Conservation (phyloP, 2,329 filamentous ascomycete genomes). For the Aspergillus piperis region DNA sequence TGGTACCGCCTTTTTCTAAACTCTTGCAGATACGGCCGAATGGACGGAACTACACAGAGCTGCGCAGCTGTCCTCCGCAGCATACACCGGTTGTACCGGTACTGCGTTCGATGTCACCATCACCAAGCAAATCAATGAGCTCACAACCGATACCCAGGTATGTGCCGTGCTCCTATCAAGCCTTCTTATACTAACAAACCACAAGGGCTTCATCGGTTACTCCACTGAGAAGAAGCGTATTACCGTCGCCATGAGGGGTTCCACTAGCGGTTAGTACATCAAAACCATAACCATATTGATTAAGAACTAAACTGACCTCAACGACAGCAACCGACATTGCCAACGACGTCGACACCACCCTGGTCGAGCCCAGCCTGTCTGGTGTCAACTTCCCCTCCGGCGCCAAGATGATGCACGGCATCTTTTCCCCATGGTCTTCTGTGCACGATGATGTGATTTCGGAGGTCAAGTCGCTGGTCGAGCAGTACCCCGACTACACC, state of each 20-base stretch:
- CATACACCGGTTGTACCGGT: constrained; percentile 29
- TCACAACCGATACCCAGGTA: constrained; percentile 29
- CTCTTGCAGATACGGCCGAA: constrained; percentile 16
- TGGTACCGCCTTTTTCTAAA: not conserved
- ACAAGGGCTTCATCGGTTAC: constrained; percentile 32
- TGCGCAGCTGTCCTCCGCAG: constrained; percentile 34
- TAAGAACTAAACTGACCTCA: not conserved
- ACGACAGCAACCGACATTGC: constrained; percentile 21
- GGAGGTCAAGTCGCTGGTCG: constrained; percentile 29
- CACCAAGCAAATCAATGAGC: constrained; percentile 29
- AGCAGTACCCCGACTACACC: constrained; percentile 30
- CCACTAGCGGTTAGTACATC: constrained; percentile 24
- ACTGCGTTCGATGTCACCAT: constrained; percentile 34
- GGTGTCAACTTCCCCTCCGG: constrained; percentile 31
- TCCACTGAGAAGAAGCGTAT: constrained; percentile 28
- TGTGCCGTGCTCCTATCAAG: not conserved
- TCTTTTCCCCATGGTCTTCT: constrained; percentile 30
- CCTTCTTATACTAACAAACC: not conserved
- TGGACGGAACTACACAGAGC: constrained; percentile 27
- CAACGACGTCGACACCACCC: constrained; percentile 29
- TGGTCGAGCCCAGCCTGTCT: constrained; percentile 28
- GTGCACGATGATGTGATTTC: constrained; percentile 32
- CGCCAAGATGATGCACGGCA: constrained; percentile 31
- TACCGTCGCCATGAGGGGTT: constrained; percentile 34
- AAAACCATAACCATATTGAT: not conserved